A percentile compares a stretch with the other conserved stretches of the same genome.
Conservation (phyloP, 176 grass and related monocot species). For the Melocanna baccifera region DNA sequence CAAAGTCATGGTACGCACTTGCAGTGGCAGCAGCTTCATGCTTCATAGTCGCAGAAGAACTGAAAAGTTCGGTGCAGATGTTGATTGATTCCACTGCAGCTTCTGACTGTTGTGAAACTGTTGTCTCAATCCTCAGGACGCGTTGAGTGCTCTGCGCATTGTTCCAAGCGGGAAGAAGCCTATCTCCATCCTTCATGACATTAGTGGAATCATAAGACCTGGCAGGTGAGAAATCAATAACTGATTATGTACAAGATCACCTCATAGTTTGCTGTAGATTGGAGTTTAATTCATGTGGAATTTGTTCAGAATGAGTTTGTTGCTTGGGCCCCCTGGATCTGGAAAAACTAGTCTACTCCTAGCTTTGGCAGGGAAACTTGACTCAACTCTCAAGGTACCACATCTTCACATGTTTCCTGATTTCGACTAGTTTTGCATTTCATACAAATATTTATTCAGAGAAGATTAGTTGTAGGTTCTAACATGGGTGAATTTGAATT, state of each 20-base stretch:
- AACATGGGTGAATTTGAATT: slow-evolving; percentile 1
- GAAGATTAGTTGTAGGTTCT: not conserved
- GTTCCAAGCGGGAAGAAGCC: slow-evolving; percentile 67
- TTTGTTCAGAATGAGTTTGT: slow-evolving; percentile 73
- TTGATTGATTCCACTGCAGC: not conserved
- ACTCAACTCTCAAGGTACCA: slow-evolving; percentile 62
- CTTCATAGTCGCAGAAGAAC: not conserved
- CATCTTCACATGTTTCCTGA: slow-evolving; percentile 16
- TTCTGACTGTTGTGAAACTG: slow-evolving; percentile 32
- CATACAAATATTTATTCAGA: not conserved
- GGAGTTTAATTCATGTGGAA: not conserved
- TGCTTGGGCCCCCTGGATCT: slow-evolving; percentile 89
- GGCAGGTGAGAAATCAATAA: slow-evolving; percentile 50
- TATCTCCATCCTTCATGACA: slow-evolving; percentile 72
- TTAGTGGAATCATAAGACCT: slow-evolving; percentile 76
- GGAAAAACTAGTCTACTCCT: slow-evolving; percentile 85
- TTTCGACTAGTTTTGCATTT: not conserved
- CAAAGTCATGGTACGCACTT: slow-evolving; percentile 58
- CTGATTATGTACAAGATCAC: not conserved
- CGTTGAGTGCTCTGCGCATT: slow-evolving; percentile 58
- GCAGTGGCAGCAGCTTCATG: not conserved
- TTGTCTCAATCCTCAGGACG: slow-evolving; percentile 40
- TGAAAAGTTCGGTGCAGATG: not conserved
- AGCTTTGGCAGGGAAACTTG: slow-evolving; percentile 85
- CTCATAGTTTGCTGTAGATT: not conserved